Percentiles rank a stretch among this genome's conserved stretches.
Conservation (phyloP, 2,329 filamentous ascomycete genomes). For the Botrytis sinoallii region DNA sequence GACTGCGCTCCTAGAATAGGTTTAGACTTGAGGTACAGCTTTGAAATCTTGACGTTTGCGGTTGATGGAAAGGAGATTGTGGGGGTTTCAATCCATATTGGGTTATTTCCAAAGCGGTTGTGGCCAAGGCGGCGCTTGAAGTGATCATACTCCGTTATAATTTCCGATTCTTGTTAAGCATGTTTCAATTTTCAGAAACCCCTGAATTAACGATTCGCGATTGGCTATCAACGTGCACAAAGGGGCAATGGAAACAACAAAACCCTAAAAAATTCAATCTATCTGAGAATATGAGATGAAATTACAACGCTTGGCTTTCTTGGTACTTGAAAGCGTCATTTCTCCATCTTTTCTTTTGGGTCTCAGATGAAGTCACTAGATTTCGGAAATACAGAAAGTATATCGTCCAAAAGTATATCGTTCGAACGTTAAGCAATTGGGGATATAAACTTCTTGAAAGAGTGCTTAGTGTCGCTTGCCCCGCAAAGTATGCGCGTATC, state of each 20-base stretch:
- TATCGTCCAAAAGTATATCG: neutral
- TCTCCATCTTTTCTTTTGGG: neutral
- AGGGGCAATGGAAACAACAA: neutral
- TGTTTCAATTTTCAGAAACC: neutral
- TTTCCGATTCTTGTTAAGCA: neutral
- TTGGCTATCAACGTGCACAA: neutral
- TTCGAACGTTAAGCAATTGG: neutral
- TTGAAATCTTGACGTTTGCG: neutral
- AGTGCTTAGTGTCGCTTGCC: neutral
- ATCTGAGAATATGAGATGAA: constrained; percentile 6
- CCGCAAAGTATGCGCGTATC: neutral
- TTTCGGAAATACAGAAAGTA: neutral
- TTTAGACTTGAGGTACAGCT: neutral
- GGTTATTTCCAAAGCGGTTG: neutral
- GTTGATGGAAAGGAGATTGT: neutral
- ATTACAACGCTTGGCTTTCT: neutral
- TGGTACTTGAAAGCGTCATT: constrained; percentile 2
- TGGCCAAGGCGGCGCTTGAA: neutral
- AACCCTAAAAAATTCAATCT: neutral
- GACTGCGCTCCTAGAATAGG: neutral
- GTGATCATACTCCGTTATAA: neutral
- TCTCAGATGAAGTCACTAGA: neutral
- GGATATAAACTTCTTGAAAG: neutral
- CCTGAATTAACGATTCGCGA: neutral
- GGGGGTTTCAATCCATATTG: neutral